Percentiles rank a stretch among this genome's conserved stretches.
Evolutionary conservation across 2,329 filamentous ascomycete genomes (phyloP).

Genomic region (Colletotrichum sp.): DNA sequence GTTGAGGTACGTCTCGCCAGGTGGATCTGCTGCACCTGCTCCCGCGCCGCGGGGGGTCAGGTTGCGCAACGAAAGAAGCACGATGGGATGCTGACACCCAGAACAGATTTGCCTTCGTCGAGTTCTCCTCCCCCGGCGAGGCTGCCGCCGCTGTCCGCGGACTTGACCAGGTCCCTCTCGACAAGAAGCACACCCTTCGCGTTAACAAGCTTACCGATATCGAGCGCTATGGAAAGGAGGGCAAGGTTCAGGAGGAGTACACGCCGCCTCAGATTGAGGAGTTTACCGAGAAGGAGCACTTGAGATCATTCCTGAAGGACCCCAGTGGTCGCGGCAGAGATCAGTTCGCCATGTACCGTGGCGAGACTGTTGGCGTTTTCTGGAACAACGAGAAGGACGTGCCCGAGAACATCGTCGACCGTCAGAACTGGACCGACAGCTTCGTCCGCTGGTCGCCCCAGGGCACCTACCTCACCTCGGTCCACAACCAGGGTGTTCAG

Average conservation of each 20-base stretch:
- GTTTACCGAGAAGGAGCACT: slow-evolving; percentile 91
- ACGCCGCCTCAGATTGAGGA: slow-evolving; percentile 79
- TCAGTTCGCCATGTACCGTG: slow-evolving; percentile 94
- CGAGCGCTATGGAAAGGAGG: slow-evolving; percentile 93
- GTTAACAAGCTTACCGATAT: slow-evolving; percentile 99
- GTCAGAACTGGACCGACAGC: slow-evolving; percentile 95
- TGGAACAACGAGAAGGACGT: slow-evolving; percentile 97
- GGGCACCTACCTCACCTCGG: slow-evolving; percentile 91
- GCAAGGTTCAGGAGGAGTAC: slow-evolving; percentile 91
- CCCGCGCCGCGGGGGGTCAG: not conserved
- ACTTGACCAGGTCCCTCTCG: slow-evolving; percentile 84
- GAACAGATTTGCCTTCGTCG: slow-evolving; percentile 90
- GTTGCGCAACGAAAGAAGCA: not conserved
- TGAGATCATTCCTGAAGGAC: slow-evolving; percentile 92
- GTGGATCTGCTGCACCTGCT: slow-evolving; percentile 1
- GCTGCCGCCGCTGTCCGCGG: slow-evolving; percentile 88
- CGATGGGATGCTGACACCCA: slow-evolving; percentile 4
- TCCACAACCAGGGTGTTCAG: slow-evolving; percentile 95
- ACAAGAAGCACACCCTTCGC: slow-evolving; percentile 94
- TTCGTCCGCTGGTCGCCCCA: slow-evolving; percentile 98
- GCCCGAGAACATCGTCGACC: slow-evolving; percentile 88
- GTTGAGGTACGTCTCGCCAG: slow-evolving; percentile 68
- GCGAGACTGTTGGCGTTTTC: slow-evolving; percentile 90
- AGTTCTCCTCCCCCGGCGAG: slow-evolving; percentile 90
- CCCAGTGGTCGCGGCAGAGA: slow-evolving; percentile 80